A percentile compares a stretch with the other conserved stretches of the same genome.
Evolutionary conservation across 345 rosid genomes (phyloP).

Genomic region (Brassica juncea): DNA sequence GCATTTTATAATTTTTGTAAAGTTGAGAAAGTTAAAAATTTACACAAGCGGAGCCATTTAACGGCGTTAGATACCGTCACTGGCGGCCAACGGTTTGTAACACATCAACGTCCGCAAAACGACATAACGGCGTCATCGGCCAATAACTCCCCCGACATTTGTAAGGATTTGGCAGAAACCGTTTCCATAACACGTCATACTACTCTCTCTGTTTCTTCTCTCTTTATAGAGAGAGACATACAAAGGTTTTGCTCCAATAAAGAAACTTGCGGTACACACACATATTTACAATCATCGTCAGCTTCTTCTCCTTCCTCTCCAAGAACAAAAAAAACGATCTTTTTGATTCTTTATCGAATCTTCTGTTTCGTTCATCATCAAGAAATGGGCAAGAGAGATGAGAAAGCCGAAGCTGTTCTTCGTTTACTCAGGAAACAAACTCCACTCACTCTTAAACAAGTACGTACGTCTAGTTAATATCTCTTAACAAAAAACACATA

Average conservation of each 20-base stretch:
- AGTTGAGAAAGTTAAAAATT: neutral
- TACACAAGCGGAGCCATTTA: neutral
- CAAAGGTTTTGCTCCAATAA: neutral
- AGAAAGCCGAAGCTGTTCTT: constrained; percentile 71
- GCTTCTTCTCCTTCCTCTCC: constrained; percentile 10
- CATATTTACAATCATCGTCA: constrained; percentile 17
- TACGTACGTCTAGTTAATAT: constrained; percentile 38
- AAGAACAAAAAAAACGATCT: neutral
- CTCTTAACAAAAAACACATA: neutral
- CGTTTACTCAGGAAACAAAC: constrained; percentile 65
- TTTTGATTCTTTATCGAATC: neutral
- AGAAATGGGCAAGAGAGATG: constrained; percentile 73
- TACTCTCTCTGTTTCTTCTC: neutral
- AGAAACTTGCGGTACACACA: constrained; percentile 26
- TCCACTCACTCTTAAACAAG: constrained; percentile 84
- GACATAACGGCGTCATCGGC: constrained; percentile 34
- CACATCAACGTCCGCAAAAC: constrained; percentile 30
- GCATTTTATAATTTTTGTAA: neutral
- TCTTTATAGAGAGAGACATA: neutral
- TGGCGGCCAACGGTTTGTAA: constrained; percentile 15
- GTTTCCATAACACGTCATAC: constrained; percentile 17
- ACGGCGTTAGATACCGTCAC: constrained; percentile 32
- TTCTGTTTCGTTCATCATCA: constrained; percentile 10
- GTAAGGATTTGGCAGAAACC: constrained; percentile 30
- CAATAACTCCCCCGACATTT: constrained; percentile 31